A percentile compares a stretch with the other conserved stretches of the same genome.
Evolutionary conservation across 2,329 filamentous ascomycete genomes (phyloP).

Genomic region (Claviceps paspali): DNA sequence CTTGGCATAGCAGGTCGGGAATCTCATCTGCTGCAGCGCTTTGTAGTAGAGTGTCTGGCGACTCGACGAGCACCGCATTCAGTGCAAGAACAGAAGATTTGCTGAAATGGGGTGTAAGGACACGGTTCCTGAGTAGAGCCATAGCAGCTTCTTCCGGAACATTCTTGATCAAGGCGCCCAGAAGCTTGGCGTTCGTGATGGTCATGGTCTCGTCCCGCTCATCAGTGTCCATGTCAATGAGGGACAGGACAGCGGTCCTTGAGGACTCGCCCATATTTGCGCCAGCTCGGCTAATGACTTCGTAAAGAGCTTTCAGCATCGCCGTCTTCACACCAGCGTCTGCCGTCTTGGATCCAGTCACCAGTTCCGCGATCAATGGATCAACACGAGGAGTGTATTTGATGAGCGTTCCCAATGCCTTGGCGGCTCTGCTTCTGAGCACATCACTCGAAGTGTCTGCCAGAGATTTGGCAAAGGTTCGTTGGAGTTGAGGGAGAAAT

Average conservation of each 20-base stretch:
- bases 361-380: slow-evolving; percentile 79
- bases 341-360: slow-evolving; percentile 81
- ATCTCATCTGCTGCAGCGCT: slow-evolving; percentile 56
- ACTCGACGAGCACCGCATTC: slow-evolving; percentile 77
- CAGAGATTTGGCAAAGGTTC: slow-evolving; percentile 91
- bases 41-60: slow-evolving; percentile 52
- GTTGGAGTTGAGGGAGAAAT: slow-evolving; percentile 89
- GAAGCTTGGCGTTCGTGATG: slow-evolving; percentile 77
- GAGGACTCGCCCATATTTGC: slow-evolving; percentile 89
- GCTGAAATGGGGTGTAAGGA: slow-evolving; percentile 62
- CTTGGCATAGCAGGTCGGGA: slow-evolving; percentile 61
- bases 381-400: slow-evolving; percentile 91
- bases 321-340: slow-evolving; percentile 81
- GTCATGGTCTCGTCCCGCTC: slow-evolving; percentile 64
- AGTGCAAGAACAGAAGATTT: slow-evolving; percentile 71
- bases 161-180: slow-evolving; percentile 81
- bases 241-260: slow-evolving; percentile 64
- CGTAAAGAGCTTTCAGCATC: slow-evolving; percentile 93
- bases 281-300: slow-evolving; percentile 90
- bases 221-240: slow-evolving; percentile 76
- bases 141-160: slow-evolving; percentile 57
- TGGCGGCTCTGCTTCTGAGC: slow-evolving; percentile 74
- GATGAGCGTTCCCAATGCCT: slow-evolving; percentile 87
- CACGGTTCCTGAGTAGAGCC: slow-evolving; percentile 48
- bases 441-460: slow-evolving; percentile 87